Base-by-base conservation (phyloP, 2,329 filamentous ascomycete genomes). In the Raffaelea albimanens region DNA sequence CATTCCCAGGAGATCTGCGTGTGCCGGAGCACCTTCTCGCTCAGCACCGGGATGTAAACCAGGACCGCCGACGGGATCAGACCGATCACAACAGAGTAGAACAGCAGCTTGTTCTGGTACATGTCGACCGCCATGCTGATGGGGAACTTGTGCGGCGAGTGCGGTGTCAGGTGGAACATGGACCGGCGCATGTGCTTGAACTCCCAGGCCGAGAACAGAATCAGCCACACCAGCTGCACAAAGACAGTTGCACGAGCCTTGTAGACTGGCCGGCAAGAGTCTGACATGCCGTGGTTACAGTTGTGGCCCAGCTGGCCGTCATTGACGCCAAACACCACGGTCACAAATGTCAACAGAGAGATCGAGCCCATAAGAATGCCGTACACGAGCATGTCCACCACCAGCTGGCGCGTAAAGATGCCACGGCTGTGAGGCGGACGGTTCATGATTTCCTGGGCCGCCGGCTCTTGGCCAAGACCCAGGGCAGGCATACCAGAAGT, bases 401-500 rank as follows among this genome's bases (percentile, higher is more conserved):
- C 74, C 55, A 93, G 76, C 66, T 93, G 83, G 60, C 75, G 74
- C 14, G 85, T 88, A 64, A 93, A 93, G 43, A 91, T 81, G 53
- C 85, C 85, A 23, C 73, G 69, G 64, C 83, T 75, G 53, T 91
- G 86, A 0, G 89, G 89, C 8, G 87, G 86, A 45, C 87, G 82
- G 53, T 75, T 69, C 78, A 95, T 87, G 52, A 95, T 82, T 59
- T 91, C 85, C 2, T 78, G 74, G 0, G 82, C 78, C 0, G 87
- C 86, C 40, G 74, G 68, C 63, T 95, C 88, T 55, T 88, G 83
- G 19, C 88, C 87, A 1, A 95, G 77, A 40, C 88, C 89, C 69
- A 95, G 93, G 50, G 90, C 89, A 1, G 88, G 88, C 63, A 93
- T 80, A 1, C 83, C 86, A 38, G 86, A 91, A 0, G 89, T 95